These are phyloP conservation scores for Fusarium virguliforme DNA, from an alignment of 2,329 filamentous ascomycete species.

Conservation along the genomic window DNA sequence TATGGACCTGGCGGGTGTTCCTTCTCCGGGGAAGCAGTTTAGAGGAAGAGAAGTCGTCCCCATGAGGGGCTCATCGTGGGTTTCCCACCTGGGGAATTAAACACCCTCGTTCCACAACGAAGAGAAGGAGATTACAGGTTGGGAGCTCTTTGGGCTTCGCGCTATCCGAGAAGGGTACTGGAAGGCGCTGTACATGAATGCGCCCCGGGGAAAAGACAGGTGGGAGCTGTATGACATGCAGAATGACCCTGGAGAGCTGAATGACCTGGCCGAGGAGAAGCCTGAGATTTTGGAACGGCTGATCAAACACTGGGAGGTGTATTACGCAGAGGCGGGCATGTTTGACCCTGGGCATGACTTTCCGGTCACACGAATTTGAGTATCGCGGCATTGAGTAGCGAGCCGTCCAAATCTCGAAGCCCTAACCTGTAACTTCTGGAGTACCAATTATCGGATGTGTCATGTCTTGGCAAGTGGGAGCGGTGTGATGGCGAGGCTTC, in stretches of 20 bases:
- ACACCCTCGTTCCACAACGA: constrained; percentile 62
- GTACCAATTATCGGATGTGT: no score
- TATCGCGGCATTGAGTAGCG: no score
- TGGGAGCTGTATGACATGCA: constrained; percentile 38
- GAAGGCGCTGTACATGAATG: constrained; percentile 61
- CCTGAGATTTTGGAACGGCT: constrained; percentile 27
- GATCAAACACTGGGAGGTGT: constrained; percentile 33
- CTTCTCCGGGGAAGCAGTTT: constrained; percentile 57
- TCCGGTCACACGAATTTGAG: neutral
- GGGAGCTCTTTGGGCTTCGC: constrained; percentile 69
- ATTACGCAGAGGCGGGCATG: constrained; percentile 38
- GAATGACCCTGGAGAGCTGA: constrained; percentile 28
- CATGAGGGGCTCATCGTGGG: constrained; percentile 61
- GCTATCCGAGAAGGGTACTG: constrained; percentile 70
- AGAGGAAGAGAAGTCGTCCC: constrained; percentile 64
- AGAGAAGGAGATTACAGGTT: constrained; percentile 66
- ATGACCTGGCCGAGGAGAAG: constrained; percentile 23
- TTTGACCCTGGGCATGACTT: constrained; percentile 32
- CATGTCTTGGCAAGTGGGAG: no score
- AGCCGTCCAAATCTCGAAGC: no score
- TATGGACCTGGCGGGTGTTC: constrained; percentile 66
- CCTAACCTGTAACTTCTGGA: no score
- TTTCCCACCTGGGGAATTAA: constrained; percentile 42
- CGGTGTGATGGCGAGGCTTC: no score
- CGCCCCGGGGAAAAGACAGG: constrained; percentile 28